Evolutionary conservation across 1,284 basidiomycete species (phyloP), one percentile per base, ranked within the genome.

Genomic region (Schizophyllum commune): DNA sequence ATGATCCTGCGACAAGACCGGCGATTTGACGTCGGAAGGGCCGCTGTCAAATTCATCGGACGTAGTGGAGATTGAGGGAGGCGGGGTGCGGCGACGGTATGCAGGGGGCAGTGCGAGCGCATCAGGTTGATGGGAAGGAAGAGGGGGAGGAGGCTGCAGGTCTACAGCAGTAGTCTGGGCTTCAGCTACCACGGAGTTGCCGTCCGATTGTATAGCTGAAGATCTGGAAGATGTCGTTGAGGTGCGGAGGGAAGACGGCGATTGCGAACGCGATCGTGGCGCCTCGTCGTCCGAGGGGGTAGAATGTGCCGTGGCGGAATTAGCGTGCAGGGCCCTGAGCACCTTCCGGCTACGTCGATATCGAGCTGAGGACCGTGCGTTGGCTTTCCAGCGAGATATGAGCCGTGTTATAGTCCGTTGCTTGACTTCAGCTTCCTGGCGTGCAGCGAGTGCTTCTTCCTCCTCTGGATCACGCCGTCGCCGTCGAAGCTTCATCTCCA

Each of bases 371-470:
- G 81, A 77, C 27, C 82, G 79, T 15, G 82, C 77, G 57, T 83
- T 83, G 2, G 79, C 79, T 66, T 78, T 84, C 88, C 88, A 90
- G 53, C 83, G 77, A 11, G 82, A 83, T 4, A 80, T 83, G 3
- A 86, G 85, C 60, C 73, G 78, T 2, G 80, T 78, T 85, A 85
- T 88, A 55, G 83, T 67, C 64, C 79, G 83, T 69, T 85, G 81
- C 67, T 80, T 81, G 8, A 71, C 71, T 57, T 77, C 79, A 7
- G 72, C 70, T 55, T 81, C 80, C 62, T 75, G 34, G 76, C 65
- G 52, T 54, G 52, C 52, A n/a, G 82, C 78, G 17, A 70, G 65
- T 15, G 69, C 67, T 19, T 70, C 69, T 15, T 75, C 73, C 22
- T 73, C 70, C 4, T 70, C 71, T 8, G 69, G 68, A 56, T 66